Conservation (phyloP, 1,284 basidiomycete species). For the Austroboletus olivaceoglutinosus region DNA sequence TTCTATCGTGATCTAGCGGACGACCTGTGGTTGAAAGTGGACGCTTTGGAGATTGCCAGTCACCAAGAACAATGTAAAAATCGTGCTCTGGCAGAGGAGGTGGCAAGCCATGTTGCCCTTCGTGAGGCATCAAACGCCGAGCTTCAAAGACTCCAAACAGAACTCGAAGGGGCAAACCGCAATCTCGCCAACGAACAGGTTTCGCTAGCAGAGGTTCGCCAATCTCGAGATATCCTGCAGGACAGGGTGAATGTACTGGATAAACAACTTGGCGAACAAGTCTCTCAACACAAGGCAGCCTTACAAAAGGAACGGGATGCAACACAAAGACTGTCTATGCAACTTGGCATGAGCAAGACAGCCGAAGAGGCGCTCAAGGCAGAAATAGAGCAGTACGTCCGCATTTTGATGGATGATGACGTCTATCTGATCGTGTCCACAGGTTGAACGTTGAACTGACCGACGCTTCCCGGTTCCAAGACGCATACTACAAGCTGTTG, state of each 20-base stretch:
- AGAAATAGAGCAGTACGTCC: slow-evolving; percentile 61
- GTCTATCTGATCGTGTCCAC: neutral
- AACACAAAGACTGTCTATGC: slow-evolving; percentile 45
- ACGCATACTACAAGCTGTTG: slow-evolving; percentile 61
- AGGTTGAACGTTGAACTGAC: slow-evolving; percentile 59
- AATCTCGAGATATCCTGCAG: slow-evolving; percentile 32
- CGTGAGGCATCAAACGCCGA: slow-evolving; percentile 41
- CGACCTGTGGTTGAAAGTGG: slow-evolving; percentile 34
- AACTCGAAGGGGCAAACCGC: slow-evolving; percentile 30
- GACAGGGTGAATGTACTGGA: slow-evolving; percentile 25
- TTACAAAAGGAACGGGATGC: slow-evolving; percentile 53
- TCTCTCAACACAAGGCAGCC: slow-evolving; percentile 31
- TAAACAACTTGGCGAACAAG: slow-evolving; percentile 26
- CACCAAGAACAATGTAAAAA: slow-evolving; percentile 33
- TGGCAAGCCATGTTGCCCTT: slow-evolving; percentile 38
- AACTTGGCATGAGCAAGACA: slow-evolving; percentile 53
- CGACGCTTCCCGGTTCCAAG: slow-evolving; percentile 60
- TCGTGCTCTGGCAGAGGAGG: slow-evolving; percentile 38
- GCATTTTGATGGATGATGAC: neutral
- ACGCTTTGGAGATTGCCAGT: slow-evolving; percentile 28
- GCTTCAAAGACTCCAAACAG: slow-evolving; percentile 39
- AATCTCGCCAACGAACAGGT: slow-evolving; percentile 27
- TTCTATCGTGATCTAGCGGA: slow-evolving; percentile 38
- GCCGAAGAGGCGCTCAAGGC: slow-evolving; percentile 60
- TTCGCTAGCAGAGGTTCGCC: slow-evolving; percentile 14